phyloP scores from a whole-genome alignment of 164 flowering plant genomes.

The Euptelea pleiosperma region DNA sequence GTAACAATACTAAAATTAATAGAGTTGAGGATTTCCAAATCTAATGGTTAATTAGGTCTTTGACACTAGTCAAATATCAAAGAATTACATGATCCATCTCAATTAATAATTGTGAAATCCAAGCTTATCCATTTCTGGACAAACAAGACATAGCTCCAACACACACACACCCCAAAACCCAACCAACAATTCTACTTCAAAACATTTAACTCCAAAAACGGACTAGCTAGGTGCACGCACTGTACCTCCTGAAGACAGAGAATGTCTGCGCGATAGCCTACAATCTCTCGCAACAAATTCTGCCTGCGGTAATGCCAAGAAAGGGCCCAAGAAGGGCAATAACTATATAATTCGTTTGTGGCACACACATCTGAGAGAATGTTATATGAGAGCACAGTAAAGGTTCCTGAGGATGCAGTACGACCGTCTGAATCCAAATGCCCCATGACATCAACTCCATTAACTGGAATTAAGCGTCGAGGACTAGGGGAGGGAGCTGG shows the following conservation, averaged over 20 bases:
- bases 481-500: slow-evolving; percentile 92
- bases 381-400: slow-evolving; percentile 85
- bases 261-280: slow-evolving; percentile 90
- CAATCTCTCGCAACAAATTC: slow-evolving; percentile 78
- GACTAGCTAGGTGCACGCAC: background rate
- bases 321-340: slow-evolving; percentile 94
- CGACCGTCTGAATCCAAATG: slow-evolving; percentile 64
- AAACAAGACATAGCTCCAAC: too few species aligned
- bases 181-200: too few species aligned
- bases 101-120: too few species aligned
- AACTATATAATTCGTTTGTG: slow-evolving; percentile 60
- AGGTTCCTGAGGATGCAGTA: slow-evolving; percentile 52
- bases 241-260: slow-evolving; percentile 94
- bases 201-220: background rate
- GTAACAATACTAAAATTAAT: too few species aligned
- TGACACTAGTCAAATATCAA: too few species aligned
- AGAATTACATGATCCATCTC: too few species aligned
- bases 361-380: slow-evolving; percentile 71
- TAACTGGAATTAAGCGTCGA: slow-evolving; percentile 63
- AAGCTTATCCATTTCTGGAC: too few species aligned
- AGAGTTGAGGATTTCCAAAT: too few species aligned
- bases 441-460: slow-evolving; percentile 58
- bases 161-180: too few species aligned
- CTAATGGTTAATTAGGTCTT: too few species aligned
- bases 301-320: slow-evolving; percentile 89